Conservation (phyloP, 345 rosid genomes). For the Moricandia moricandioides region DNA sequence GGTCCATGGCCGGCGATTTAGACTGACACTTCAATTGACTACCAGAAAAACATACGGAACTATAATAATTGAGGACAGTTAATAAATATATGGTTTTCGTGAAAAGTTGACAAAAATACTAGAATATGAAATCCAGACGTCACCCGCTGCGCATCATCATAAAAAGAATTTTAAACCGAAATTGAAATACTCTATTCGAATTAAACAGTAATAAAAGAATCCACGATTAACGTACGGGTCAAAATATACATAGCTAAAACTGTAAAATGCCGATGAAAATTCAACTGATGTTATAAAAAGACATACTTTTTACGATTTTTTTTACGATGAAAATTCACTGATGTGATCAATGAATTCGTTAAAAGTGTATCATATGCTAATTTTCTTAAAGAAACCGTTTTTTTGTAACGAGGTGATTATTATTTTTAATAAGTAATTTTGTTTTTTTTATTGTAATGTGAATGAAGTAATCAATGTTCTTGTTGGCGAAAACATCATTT, state of each 20-base stretch:
- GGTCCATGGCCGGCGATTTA: constrained; percentile 35
- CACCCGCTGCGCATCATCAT: background rate
- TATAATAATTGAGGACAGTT: constrained; percentile 13
- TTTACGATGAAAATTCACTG: no score
- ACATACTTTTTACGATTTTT: background rate
- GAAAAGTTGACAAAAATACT: background rate
- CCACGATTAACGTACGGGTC: background rate
- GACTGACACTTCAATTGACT: constrained; percentile 30
- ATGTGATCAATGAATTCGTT: background rate
- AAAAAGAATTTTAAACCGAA: background rate
- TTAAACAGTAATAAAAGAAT: background rate
- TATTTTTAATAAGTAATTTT: background rate
- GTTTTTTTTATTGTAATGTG: background rate
- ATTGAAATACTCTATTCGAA: background rate
- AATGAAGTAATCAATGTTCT: background rate
- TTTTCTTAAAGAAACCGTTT: background rate
- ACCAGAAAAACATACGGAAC: constrained; percentile 5
- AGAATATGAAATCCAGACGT: background rate
- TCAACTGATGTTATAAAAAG: background rate
- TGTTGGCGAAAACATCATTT: constrained; percentile 4
- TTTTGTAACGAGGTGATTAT: background rate
- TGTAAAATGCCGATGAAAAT: background rate
- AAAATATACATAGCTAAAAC: background rate
- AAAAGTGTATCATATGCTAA: no score
- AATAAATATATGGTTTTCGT: background rate